Base-by-base conservation (phyloP, 495 filamentous ascomycete species). In the Chaetomium fimeti region DNA sequence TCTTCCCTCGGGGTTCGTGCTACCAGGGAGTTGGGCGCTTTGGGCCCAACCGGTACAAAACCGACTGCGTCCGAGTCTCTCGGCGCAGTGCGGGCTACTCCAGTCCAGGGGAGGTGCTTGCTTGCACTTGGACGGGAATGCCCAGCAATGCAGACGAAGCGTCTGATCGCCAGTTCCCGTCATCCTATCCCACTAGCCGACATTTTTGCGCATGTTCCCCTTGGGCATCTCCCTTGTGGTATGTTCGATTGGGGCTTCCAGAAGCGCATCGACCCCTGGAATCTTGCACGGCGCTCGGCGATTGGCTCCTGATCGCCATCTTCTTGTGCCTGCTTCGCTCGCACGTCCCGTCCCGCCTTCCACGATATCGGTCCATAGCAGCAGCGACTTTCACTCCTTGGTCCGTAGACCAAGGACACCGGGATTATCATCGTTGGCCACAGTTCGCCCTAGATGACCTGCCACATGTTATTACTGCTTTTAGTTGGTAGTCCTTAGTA, bases 101-200 rank as follows among this genome's bases (percentile, higher is more conserved):
- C 20, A 27, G 55, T 18, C 7, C 0, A 9, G 55, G 24, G 11
- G 20, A 27, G 15, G 11, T 28, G 36, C 22, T 25, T 11, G n/a
- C 36, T 16, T 59, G 29, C 28, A 13, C 32, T 32, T 32, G 18
- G 13, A 16, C 22, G 13, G 55, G 36, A 27, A 28, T 40, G 38
- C 38, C 55, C 38, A 25, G 55, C 15, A 20, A 18, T 51, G 28
- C 57, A 73, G 52, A 57, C 71, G 71, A 71, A 54, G 71, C 66
- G 71, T 74, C 53, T 74, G 71, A 74, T 74, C 71, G 63, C 64
- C 54, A 40, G n/a, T 24, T 51, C 55, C 71, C 56, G 56, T 25
- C 62, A 58, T 56, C 45, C 36, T 28, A 63, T 27, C 61, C 60
- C 49, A 43, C 52, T 40, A 47, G 25, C 48, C 65, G 32, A 36